Conservation (phyloP, 441 rosid genomes). For the Eutrema salsugineum region DNA sequence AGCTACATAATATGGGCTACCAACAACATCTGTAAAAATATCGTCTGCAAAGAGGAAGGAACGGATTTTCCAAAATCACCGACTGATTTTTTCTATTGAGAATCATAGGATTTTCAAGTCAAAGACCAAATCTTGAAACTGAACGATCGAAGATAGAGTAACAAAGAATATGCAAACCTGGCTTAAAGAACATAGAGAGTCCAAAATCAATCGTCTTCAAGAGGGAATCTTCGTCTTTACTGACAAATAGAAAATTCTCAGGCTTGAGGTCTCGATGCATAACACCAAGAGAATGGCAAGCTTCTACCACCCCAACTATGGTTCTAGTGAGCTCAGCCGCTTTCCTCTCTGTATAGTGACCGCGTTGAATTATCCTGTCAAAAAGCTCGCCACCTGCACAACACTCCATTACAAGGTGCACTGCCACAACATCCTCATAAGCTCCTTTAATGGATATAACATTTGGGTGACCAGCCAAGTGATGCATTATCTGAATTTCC, state of each 20-base stretch:
- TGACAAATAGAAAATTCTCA: constrained; percentile 76
- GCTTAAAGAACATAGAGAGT: constrained; percentile 81
- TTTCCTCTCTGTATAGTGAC: constrained; percentile 83
- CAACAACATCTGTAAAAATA: constrained; percentile 78
- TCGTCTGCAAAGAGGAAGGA: constrained; percentile 46
- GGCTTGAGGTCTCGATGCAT: constrained; percentile 97
- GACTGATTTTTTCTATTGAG: not conserved
- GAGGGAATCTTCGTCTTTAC: constrained; percentile 68
- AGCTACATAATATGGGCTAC: constrained; percentile 93
- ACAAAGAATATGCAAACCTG: constrained; percentile 44
- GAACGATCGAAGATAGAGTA: not conserved
- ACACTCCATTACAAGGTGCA: constrained; percentile 83
- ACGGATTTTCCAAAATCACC: not conserved
- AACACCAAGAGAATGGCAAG: constrained; percentile 87
- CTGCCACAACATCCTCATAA: constrained; percentile 79
- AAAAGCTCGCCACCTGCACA: constrained; percentile 91
- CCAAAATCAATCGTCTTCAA: constrained; percentile 94
- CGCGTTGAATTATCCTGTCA: constrained; percentile 79
- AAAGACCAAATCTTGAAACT: not conserved
- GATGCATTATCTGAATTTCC: constrained; percentile 93
- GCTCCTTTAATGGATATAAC: constrained; percentile 83
- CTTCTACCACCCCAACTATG: constrained; percentile 78
- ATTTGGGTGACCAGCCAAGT: constrained; percentile 80
- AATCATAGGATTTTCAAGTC: not conserved
- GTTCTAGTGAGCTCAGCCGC: constrained; percentile 88